Percentiles rank a stretch among this genome's conserved stretches.
phyloP scores from a whole-genome alignment of 1,139 yeast genomes.

The Geotrichum bryndzae region DNA sequence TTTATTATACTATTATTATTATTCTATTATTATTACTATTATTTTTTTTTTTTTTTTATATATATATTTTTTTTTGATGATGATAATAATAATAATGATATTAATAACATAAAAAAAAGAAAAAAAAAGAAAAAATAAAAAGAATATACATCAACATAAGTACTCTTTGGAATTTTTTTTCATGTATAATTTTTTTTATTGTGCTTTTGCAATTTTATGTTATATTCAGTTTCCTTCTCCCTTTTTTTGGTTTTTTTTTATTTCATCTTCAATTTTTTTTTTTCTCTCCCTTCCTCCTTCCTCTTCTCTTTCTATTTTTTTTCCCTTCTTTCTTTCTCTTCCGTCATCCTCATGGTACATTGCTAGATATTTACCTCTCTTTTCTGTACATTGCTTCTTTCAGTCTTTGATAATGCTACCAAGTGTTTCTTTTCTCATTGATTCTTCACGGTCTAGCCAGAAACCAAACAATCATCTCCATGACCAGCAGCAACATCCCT shows the following conservation, averaged over 20 bases:
- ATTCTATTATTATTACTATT: too few species aligned
- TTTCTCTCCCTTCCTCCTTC: not conserved
- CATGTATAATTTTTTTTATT: not conserved
- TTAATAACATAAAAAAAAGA: too few species aligned
- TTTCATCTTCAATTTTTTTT: not conserved
- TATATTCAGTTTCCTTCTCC: not conserved
- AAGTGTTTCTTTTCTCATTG: slow-evolving; percentile 11
- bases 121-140: not conserved
- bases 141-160: slow-evolving; percentile 1
- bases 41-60: too few species aligned
- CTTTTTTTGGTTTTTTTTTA: not conserved
- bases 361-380: not conserved
- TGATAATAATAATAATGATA: not conserved
- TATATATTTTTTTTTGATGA: too few species aligned
- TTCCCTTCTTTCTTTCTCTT: not conserved
- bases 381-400: not conserved
- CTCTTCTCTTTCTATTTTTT: not conserved
- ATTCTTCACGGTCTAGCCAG: not conserved
- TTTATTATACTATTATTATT: too few species aligned
- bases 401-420: slow-evolving; percentile 9
- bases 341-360: not conserved
- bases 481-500: not conserved
- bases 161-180: not conserved
- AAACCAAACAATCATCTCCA: not conserved
- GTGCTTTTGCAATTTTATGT: not conserved